Conservation (phyloP, 2,329 filamentous ascomycete species). For the Huntiella savannae region DNA sequence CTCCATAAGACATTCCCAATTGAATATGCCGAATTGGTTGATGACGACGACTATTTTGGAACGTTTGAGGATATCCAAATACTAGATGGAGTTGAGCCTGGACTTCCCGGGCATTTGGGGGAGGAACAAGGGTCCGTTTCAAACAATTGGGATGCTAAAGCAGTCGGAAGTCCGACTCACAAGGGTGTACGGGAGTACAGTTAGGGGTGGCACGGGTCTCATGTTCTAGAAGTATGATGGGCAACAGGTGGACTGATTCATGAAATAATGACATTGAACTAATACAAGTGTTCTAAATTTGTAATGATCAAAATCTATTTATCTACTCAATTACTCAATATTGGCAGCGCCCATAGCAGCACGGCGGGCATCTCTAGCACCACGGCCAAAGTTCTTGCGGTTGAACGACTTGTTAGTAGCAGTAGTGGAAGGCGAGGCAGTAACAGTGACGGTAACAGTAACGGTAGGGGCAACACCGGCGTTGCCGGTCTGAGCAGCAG, state of each 20-base stretch:
- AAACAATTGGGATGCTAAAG: not conserved
- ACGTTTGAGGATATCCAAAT: conserved; percentile 12
- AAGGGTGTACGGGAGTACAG: not conserved
- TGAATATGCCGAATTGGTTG: conserved; percentile 12
- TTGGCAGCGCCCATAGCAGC: conserved; percentile 12
- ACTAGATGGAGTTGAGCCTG: not conserved
- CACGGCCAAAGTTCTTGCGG: conserved; percentile 9
- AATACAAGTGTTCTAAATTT: not conserved
- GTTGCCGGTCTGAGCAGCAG: not conserved
- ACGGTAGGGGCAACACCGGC: not conserved
- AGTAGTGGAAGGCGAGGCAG: not conserved
- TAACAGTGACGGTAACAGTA: not conserved
- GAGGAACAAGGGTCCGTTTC: too few species aligned
- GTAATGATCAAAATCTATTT: not conserved
- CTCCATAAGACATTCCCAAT: conserved; percentile 14
- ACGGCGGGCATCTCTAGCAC: conserved; percentile 11
- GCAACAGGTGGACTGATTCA: not conserved
- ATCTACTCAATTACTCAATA: not conserved
- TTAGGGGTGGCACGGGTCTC: not conserved
- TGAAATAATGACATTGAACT: not conserved
- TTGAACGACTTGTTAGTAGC: not conserved
- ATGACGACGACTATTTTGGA: conserved; percentile 16
- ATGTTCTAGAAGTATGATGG: not conserved
- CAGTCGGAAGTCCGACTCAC: not conserved
- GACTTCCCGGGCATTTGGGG: too few species aligned